A percentile compares a stretch with the other conserved stretches of the same genome.
Evolutionary conservation across 2,329 filamentous ascomycete genomes (phyloP).

Genomic region (Ophiocordyceps unilateralis): DNA sequence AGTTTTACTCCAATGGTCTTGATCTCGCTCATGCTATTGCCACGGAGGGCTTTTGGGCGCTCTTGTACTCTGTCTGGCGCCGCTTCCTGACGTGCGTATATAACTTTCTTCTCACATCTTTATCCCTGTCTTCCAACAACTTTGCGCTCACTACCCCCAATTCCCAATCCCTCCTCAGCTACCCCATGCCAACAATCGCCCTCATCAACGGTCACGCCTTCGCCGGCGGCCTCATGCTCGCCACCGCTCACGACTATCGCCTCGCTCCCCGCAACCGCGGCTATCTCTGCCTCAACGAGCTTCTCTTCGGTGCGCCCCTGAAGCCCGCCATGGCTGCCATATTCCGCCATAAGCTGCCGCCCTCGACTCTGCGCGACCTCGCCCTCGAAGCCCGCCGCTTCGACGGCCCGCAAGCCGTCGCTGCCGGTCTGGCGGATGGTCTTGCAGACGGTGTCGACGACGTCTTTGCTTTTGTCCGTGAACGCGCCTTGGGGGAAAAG

Average conservation of each 20-base stretch:
- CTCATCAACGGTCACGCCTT: constrained; percentile 68
- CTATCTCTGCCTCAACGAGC: constrained; percentile 67
- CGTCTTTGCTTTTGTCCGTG: constrained; percentile 38
- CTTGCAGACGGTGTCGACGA: constrained; percentile 40
- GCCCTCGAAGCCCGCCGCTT: constrained; percentile 61
- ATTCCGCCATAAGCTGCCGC: constrained; percentile 51
- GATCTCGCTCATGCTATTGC: constrained; percentile 50
- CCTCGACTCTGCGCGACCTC: constrained; percentile 40
- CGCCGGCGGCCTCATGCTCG: constrained; percentile 65
- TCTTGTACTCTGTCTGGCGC: constrained; percentile 47
- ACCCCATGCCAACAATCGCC: constrained; percentile 70
- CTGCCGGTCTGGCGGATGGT: constrained; percentile 50
- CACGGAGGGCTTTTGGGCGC: constrained; percentile 43
- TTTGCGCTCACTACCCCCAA: background rate
- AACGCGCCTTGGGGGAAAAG: constrained; percentile 43
- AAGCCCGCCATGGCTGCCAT: constrained; percentile 56
- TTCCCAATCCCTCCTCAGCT: constrained; percentile 18
- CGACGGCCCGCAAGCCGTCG: constrained; percentile 42
- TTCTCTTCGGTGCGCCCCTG: constrained; percentile 64
- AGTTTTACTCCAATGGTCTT: constrained; percentile 76
- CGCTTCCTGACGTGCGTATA: constrained; percentile 27
- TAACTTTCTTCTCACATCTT: background rate
- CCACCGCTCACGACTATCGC: constrained; percentile 72
- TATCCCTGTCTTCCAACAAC: too few species aligned
- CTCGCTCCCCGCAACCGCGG: constrained; percentile 54